A percentile compares a stretch with the other conserved stretches of the same genome.
Evolutionary conservation across 257 asterid species (phyloP).

Genomic region (Mitragyna speciosa): DNA sequence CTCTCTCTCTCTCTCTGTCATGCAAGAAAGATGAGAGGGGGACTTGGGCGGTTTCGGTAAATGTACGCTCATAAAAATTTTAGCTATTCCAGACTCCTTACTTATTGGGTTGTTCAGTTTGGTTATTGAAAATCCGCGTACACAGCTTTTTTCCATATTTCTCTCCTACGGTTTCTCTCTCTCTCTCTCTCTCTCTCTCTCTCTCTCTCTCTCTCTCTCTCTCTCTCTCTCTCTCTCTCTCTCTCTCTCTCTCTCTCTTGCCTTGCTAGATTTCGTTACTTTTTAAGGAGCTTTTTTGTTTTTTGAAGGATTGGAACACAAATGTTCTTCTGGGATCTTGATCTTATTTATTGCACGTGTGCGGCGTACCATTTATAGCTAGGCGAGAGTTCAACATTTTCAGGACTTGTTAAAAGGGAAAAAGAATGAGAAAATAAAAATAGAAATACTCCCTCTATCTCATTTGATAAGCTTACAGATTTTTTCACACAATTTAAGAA

Average conservation of each 20-base stretch:
- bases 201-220: no score
- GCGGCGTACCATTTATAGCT: background rate
- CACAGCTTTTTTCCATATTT: background rate
- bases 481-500: no score
- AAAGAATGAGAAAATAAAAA: background rate
- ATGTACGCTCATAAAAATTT: no score
- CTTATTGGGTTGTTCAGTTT: background rate
- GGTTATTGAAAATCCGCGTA: background rate
- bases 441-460: no score
- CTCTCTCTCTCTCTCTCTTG: no score
- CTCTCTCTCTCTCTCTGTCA: background rate
- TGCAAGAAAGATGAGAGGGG: constrained; percentile 1
- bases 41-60: background rate
- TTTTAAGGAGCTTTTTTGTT: background rate
- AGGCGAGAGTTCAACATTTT: background rate
- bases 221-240: background rate
- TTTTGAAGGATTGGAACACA: no score
- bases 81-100: background rate
- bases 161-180: background rate
- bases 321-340: background rate
- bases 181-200: no score
- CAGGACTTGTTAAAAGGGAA: background rate
- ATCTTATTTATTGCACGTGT: background rate
- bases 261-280: background rate
- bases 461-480: no score